Evolutionary conservation across 2,329 filamentous ascomycete species (phyloP).

Genomic region (Ambrosiella cleistominuta): DNA sequence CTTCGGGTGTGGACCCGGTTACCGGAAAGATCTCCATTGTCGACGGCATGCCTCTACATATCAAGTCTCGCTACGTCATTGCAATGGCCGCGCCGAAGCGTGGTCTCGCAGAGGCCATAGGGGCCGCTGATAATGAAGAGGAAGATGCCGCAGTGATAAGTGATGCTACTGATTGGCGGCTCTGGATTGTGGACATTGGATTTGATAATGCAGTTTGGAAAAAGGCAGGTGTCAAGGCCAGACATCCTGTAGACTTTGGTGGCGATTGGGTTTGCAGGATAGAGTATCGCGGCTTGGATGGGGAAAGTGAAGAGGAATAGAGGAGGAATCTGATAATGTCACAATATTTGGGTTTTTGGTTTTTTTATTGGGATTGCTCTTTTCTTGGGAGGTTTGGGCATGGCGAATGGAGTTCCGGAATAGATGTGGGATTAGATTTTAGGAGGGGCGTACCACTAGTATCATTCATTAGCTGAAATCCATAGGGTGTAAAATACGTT

Average conservation of each 20-base stretch:
- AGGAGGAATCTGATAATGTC: neutral
- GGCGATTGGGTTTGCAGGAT: conserved; percentile 70
- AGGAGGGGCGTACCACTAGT: too few species aligned
- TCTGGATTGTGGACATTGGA: conserved; percentile 77
- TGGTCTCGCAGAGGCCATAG: conserved; percentile 63
- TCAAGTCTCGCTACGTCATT: conserved; percentile 68
- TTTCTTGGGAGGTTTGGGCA: neutral
- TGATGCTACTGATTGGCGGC: conserved; percentile 49
- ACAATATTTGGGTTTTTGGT: neutral
- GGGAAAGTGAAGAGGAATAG: conserved; percentile 12
- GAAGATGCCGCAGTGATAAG: conserved; percentile 13
- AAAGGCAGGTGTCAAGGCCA: conserved; percentile 62
- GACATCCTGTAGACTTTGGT: conserved; percentile 77
- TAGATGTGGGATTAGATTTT: too few species aligned
- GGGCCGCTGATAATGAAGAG: conserved; percentile 16
- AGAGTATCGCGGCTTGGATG: conserved; percentile 26
- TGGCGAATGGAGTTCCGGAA: neutral
- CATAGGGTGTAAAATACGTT: too few species aligned
- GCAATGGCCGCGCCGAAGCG: conserved; percentile 75
- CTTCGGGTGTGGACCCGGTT: conserved; percentile 69
- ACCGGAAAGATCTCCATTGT: conserved; percentile 48
- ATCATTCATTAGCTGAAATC: too few species aligned
- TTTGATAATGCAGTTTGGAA: conserved; percentile 69
- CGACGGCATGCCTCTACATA: conserved; percentile 62
- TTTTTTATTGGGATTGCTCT: neutral